These are phyloP conservation scores for Ogataea chonburiensis DNA, from an alignment of 805 yeast genomes.

Conservation along the genomic window DNA sequence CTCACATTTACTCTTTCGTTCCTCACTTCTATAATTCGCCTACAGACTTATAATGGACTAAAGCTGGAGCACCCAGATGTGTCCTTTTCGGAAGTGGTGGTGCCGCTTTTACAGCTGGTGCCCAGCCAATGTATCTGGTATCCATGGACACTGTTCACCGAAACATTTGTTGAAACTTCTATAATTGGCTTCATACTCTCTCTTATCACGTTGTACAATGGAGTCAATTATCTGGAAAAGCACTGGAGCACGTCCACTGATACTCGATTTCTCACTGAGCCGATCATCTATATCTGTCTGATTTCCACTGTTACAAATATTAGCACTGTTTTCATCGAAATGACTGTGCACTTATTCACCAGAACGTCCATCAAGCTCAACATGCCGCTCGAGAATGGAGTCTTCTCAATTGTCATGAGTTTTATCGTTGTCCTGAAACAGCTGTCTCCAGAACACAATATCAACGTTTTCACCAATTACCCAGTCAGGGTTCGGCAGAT, in stretches of 20 bases:
- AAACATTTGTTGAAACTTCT: slow-evolving; percentile 63
- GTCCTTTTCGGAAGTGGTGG: slow-evolving; percentile 42
- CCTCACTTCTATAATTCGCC: slow-evolving; percentile 42
- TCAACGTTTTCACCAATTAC: slow-evolving; percentile 41
- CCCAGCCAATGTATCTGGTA: slow-evolving; percentile 53
- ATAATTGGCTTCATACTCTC: slow-evolving; percentile 45
- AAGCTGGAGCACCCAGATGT: slow-evolving; percentile 24
- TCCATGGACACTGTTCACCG: slow-evolving; percentile 64
- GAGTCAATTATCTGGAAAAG: slow-evolving; percentile 47
- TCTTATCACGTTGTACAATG: slow-evolving; percentile 35
- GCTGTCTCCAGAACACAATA: slow-evolving; percentile 55
- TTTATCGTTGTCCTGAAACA: slow-evolving; percentile 57
- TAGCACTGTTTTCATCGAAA: slow-evolving; percentile 42
- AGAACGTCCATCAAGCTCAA: slow-evolving; percentile 41
- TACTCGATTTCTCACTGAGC: slow-evolving; percentile 36
- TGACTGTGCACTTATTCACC: slow-evolving; percentile 29
- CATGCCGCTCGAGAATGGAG: slow-evolving; percentile 51
- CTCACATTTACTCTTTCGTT: slow-evolving; percentile 41
- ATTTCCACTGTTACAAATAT: slow-evolving; percentile 58
- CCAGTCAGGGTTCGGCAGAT: slow-evolving; percentile 57
- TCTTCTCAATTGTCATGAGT: slow-evolving; percentile 48
- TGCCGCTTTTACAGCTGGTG: slow-evolving; percentile 58
- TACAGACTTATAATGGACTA: slow-evolving; percentile 33
- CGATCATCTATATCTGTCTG: slow-evolving; percentile 49
- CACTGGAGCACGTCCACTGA: slow-evolving; percentile 41